Conservation (phyloP, 2,329 filamentous ascomycete species). For the Cladosporium sp. region DNA sequence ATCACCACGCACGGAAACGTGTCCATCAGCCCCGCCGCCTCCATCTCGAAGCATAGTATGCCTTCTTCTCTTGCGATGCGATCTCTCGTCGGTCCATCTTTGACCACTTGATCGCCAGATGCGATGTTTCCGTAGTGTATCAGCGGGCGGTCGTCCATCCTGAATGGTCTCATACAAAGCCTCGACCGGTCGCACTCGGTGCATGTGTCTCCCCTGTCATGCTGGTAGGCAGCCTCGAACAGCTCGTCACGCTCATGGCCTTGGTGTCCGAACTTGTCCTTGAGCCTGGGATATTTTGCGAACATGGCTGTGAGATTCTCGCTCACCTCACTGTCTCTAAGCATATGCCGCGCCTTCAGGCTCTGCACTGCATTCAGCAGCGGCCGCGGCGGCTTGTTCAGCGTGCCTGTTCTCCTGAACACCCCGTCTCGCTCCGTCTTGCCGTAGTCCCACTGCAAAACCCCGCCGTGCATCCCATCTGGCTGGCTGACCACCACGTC, state of each 20-base stretch:
- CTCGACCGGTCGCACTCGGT: no score
- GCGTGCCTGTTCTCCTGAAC: background rate
- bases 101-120: conserved; percentile 23
- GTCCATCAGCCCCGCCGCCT: conserved; percentile 24
- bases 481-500: conserved; percentile 28
- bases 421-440: conserved; percentile 13
- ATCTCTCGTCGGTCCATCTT: conserved; percentile 17
- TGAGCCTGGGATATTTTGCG: background rate
- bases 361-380: conserved; percentile 14
- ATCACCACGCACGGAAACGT: conserved; percentile 24
- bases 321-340: background rate
- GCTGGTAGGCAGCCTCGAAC: no score
- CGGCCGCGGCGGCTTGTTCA: conserved; percentile 11
- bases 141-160: no score
- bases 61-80: conserved; percentile 8
- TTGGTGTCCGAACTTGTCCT: background rate
- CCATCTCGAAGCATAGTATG: conserved; percentile 25
- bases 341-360: conserved; percentile 8
- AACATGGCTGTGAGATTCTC: background rate
- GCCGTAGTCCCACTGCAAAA: conserved; percentile 26
- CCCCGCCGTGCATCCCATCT: conserved; percentile 17
- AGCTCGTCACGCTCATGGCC: background rate
- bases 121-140: conserved; percentile 25
- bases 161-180: no score
- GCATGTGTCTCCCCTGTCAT: no score